phyloP scores from a whole-genome alignment of 768 basidiomycete genomes.

The Boletellus ananas region DNA sequence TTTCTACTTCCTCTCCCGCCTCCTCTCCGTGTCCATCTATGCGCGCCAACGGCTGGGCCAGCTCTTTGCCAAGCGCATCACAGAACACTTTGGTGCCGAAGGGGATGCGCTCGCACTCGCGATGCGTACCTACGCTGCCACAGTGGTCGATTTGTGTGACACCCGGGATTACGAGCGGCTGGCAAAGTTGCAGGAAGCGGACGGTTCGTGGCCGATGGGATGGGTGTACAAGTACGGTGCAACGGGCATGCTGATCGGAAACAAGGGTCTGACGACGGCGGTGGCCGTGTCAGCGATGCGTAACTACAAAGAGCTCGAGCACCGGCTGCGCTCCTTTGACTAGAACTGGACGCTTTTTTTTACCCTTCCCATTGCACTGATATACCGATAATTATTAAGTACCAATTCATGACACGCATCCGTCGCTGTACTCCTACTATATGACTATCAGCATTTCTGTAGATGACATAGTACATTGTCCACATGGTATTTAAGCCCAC shows the following conservation, averaged over 20 bases:
- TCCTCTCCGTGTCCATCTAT: conserved; percentile 15
- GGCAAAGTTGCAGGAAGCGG: conserved; percentile 12
- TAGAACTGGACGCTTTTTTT: background rate
- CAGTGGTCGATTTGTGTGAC: conserved; percentile 9
- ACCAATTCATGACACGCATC: too few relatives aligned
- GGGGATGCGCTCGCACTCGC: conserved; percentile 21
- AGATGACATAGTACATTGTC: too few relatives aligned
- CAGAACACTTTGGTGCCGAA: conserved; percentile 12
- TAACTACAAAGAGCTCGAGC: conserved; percentile 10
- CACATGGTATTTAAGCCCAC: too few relatives aligned
- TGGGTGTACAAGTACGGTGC: conserved; percentile 17
- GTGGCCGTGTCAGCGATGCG: conserved; percentile 17
- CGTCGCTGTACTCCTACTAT: too few relatives aligned
- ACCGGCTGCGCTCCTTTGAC: conserved; percentile 11
- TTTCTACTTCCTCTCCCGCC: conserved; percentile 21
- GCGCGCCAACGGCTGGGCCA: conserved; percentile 11
- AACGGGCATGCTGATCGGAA: conserved; percentile 9
- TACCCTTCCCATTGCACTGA: background rate
- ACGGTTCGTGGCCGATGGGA: conserved; percentile 22
- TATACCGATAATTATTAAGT: background rate
- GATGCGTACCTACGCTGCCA: conserved; percentile 15
- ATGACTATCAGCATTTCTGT: too few relatives aligned
- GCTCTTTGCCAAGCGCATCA: conserved; percentile 16
- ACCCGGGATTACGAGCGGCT: conserved; percentile 17
- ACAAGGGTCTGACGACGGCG: conserved; percentile 21